Percentiles rank a stretch among this genome's conserved stretches.
Conservation (phyloP, 148 eudicot genomes). For the Silene latifolia region DNA sequence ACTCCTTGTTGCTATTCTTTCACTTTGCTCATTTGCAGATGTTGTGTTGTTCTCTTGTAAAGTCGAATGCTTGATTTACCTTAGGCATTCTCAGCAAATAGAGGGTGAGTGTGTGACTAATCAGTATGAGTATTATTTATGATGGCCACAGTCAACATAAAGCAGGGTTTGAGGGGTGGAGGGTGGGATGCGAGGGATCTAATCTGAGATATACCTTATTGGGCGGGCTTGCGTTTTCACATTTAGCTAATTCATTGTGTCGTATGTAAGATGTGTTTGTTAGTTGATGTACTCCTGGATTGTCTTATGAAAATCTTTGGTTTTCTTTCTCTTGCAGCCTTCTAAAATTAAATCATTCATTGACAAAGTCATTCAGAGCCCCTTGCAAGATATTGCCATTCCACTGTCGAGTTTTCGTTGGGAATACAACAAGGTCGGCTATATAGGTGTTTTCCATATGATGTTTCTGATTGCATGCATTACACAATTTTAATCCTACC, state of each 20-base stretch:
- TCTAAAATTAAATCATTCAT: conserved; percentile 65
- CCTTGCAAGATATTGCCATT: conserved; percentile 80
- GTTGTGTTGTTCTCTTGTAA: background rate
- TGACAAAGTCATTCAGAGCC: conserved; percentile 86
- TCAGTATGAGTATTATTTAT: background rate
- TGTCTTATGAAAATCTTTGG: background rate
- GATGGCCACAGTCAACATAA: too few relatives aligned
- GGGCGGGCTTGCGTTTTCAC: background rate
- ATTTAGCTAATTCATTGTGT: background rate
- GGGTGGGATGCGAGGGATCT: background rate
- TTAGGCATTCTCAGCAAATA: background rate
- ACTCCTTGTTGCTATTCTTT: background rate
- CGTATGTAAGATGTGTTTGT: background rate
- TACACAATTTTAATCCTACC: background rate
- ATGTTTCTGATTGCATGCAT: background rate
- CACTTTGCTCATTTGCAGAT: background rate
- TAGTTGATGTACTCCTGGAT: background rate
- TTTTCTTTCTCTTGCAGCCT: conserved; percentile 48
- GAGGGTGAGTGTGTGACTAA: background rate
- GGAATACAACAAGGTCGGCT: conserved; percentile 86
- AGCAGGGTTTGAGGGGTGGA: background rate
- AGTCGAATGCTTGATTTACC: background rate
- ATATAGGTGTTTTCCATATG: background rate
- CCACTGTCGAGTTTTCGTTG: conserved; percentile 87
- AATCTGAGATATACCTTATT: background rate